Evolutionary conservation across 768 basidiomycete species (phyloP).

Genomic region (Mrakia gelida): DNA sequence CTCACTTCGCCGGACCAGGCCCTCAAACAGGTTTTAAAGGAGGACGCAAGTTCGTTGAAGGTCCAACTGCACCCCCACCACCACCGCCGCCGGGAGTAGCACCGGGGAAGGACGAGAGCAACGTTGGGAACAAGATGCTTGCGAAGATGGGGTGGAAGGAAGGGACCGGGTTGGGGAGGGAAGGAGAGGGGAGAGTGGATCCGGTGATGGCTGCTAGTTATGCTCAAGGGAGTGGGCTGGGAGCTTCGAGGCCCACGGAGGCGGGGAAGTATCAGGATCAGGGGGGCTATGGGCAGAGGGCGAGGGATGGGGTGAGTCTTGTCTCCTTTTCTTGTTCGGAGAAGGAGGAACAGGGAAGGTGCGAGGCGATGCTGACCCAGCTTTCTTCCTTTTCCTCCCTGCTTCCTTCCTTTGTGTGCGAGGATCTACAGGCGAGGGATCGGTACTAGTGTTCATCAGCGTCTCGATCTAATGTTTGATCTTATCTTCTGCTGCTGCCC

Average conservation of each 20-base stretch:
- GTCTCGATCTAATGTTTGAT: too few relatives aligned
- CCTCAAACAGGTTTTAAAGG: constrained; percentile 35
- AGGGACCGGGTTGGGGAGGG: constrained; percentile 21
- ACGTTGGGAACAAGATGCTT: constrained; percentile 31
- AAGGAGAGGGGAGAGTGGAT: constrained; percentile 31
- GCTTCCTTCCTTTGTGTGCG: too few relatives aligned
- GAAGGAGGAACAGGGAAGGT: too few relatives aligned
- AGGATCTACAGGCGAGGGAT: too few relatives aligned
- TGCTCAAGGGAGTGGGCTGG: constrained; percentile 19
- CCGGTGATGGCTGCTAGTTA: constrained; percentile 16
- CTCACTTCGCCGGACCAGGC: not conserved
- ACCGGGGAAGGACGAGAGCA: constrained; percentile 15
- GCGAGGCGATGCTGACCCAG: too few relatives aligned
- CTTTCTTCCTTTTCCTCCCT: too few relatives aligned
- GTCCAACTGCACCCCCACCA: constrained; percentile 61
- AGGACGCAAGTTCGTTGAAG: constrained; percentile 55
- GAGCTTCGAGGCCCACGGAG: constrained; percentile 15
- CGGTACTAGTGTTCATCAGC: too few relatives aligned
- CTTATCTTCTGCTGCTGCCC: too few relatives aligned
- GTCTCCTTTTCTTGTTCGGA: too few relatives aligned
- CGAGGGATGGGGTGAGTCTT: constrained; percentile 9
- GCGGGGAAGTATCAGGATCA: not conserved
- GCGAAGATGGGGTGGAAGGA: constrained; percentile 32
- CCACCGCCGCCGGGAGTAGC: constrained; percentile 38
- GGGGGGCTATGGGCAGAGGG: constrained; percentile 12